Evolutionary conservation across 306 rosid species (phyloP).

Genomic region (Alnus rubra): DNA sequence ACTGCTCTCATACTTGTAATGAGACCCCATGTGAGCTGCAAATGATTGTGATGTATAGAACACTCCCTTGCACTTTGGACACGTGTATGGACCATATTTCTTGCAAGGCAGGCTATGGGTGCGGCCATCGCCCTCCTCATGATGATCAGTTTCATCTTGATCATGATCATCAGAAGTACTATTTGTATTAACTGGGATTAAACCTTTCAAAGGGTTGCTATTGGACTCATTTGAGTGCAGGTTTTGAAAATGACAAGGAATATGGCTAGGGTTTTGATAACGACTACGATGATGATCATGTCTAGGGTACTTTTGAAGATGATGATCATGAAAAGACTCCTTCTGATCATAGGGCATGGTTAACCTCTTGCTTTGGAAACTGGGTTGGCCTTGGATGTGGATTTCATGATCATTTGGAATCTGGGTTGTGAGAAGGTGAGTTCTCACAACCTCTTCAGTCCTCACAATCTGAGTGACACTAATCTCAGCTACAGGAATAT

Average conservation of each 20-base stretch:
- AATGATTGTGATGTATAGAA: constrained; percentile 18
- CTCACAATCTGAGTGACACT: constrained; percentile 12
- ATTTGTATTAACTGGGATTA: neutral
- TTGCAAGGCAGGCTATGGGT: constrained; percentile 31
- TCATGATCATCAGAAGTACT: neutral
- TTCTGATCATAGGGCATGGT: neutral
- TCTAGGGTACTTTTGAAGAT: neutral
- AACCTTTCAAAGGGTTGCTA: neutral
- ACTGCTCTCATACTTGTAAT: constrained; percentile 23
- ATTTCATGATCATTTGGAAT: neutral
- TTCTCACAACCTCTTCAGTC: constrained; percentile 4
- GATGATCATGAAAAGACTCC: neutral
- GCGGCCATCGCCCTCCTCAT: constrained; percentile 6
- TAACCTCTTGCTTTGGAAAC: neutral
- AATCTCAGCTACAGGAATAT: neutral
- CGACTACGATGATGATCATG: neutral
- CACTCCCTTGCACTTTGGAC: constrained; percentile 26
- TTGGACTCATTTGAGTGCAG: neutral
- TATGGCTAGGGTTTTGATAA: neutral
- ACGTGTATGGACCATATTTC: constrained; percentile 36
- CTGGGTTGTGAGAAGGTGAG: constrained; percentile 7
- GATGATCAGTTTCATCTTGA: neutral
- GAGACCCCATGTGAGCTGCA: constrained; percentile 38
- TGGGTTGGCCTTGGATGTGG: neutral
- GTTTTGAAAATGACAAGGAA: neutral